Percentiles rank a stretch among this genome's conserved stretches.
These are phyloP conservation scores for Rhizopus sp. DNA, from an alignment of 371 early-diverging fungal species.

Conservation along the genomic window DNA sequence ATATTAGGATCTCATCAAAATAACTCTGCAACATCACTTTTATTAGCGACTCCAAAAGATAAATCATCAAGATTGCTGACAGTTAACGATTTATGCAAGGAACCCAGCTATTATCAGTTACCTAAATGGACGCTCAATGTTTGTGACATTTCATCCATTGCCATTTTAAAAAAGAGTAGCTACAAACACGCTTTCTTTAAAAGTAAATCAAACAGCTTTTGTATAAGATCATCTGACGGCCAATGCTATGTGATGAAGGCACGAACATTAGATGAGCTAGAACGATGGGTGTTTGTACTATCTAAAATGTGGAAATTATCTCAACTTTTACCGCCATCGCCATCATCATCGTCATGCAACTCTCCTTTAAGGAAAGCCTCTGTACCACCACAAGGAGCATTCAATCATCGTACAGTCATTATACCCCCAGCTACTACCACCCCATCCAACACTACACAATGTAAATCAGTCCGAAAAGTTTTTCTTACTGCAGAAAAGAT, in stretches of 20 bases:
- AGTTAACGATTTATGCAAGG: constrained; percentile 12
- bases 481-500: neutral
- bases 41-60: constrained; percentile 24
- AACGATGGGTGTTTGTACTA: constrained; percentile 35
- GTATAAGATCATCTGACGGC: constrained; percentile 24
- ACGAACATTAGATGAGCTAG: constrained; percentile 31
- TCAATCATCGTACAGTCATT: no score
- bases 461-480: neutral
- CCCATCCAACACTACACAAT: neutral
- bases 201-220: constrained; percentile 22
- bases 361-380: no score
- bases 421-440: no score
- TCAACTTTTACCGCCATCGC: no score
- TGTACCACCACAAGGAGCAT: no score
- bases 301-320: constrained; percentile 27
- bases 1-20: neutral
- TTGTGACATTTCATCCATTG: constrained; percentile 25
- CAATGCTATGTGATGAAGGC: constrained; percentile 27
- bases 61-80: constrained; percentile 3
- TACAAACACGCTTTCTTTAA: constrained; percentile 9
- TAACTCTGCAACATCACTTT: constrained; percentile 12
- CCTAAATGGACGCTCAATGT: constrained; percentile 30
- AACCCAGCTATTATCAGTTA: constrained; percentile 26
- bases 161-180: constrained; percentile 17
- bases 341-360: no score